Conservation (phyloP, 768 basidiomycete genomes). For the Podaxis sp. region DNA sequence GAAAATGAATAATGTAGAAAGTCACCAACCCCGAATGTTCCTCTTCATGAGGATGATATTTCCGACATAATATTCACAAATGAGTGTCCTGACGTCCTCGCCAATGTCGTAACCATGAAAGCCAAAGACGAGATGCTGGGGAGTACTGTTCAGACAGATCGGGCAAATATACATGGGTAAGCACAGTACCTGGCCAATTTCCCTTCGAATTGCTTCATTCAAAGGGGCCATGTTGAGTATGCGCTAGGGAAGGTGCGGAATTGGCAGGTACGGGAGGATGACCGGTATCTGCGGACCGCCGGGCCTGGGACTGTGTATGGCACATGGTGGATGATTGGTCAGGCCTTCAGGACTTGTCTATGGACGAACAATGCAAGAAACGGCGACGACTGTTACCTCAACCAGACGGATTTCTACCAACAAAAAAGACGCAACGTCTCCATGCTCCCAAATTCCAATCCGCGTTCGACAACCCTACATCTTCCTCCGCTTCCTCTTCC, state of each 20-base stretch:
- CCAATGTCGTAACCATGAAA: conserved; percentile 59
- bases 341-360: neutral
- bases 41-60: conserved; percentile 70
- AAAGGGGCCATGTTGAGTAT: conserved; percentile 18
- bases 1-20: neutral
- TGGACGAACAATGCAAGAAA: conserved; percentile 9
- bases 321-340: too few relatives aligned
- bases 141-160: too few relatives aligned
- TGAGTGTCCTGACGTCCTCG: conserved; percentile 53
- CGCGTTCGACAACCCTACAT: neutral
- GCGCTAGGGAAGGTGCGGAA: neutral
- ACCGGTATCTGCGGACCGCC: neutral
- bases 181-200: conserved; percentile 27
- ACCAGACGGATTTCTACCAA: conserved; percentile 1
- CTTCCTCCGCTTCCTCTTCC: neutral
- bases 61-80: conserved; percentile 64
- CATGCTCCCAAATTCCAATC: conserved; percentile 8
- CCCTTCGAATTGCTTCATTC: conserved; percentile 38
- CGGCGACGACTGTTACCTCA: neutral
- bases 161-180: too few relatives aligned
- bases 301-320: neutral
- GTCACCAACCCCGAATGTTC: conserved; percentile 52
- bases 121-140: conserved; percentile 70
- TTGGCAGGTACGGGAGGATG: neutral
- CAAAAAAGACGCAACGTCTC: neutral